These are phyloP conservation scores for Mitragyna speciosa DNA, from an alignment of 257 asterid genomes.

Conservation along the genomic window DNA sequence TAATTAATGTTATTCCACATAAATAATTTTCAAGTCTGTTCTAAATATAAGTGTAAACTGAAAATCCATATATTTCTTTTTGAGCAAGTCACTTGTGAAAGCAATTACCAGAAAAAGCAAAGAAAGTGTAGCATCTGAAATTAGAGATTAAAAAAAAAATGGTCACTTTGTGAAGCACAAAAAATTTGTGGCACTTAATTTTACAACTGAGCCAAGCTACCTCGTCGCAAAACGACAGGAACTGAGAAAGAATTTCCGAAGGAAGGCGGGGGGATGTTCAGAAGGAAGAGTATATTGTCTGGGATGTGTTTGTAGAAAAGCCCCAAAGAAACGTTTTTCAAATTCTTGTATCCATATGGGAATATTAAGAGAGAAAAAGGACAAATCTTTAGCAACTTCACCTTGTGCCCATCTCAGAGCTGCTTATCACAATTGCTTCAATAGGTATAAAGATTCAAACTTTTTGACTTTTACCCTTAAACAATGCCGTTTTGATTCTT, in stretches of 20 bases:
- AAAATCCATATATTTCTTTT: too few relatives aligned
- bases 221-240: too few relatives aligned
- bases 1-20: too few relatives aligned
- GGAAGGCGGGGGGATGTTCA: background rate
- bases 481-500: background rate
- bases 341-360: constrained; percentile 42
- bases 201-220: too few relatives aligned
- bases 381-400: constrained; percentile 52
- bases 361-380: constrained; percentile 49
- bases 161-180: too few relatives aligned
- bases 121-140: too few relatives aligned
- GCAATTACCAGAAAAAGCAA: too few relatives aligned
- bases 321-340: background rate
- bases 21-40: too few relatives aligned
- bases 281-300: background rate
- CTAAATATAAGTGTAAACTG: too few relatives aligned
- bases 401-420: constrained; percentile 73
- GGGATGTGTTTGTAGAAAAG: background rate
- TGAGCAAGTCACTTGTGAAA: too few relatives aligned
- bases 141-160: too few relatives aligned
- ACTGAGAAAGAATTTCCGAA: background rate
- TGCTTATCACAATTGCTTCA: constrained; percentile 84
- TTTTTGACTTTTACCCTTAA: constrained; percentile 1
- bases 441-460: constrained; percentile 44
- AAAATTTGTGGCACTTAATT: too few relatives aligned